Base-by-base conservation (phyloP, 2,329 filamentous ascomycete genomes). In the Fusarium neocosmosporiellum region DNA sequence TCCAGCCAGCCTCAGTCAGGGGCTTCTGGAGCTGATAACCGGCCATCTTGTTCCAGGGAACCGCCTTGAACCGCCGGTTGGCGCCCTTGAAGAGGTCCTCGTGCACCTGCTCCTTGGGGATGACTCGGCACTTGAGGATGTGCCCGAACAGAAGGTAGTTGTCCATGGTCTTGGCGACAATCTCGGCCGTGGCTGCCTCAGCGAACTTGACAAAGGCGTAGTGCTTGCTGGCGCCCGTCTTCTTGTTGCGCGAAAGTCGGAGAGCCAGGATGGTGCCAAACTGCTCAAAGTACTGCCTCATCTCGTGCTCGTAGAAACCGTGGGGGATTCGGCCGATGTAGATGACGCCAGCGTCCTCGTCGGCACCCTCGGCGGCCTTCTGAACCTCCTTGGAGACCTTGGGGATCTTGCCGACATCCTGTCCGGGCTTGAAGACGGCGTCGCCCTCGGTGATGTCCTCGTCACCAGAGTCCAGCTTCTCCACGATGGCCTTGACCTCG, bases 131-230 rank as follows among this genome's bases (percentile, higher is more conserved):
- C 83, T 97, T 96, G 76, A 99, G 87, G 70, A 98, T 93, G 81
- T 98, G 96, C 7, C 94, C 94, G 81, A 98, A 98, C 79, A 99
- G 88, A 41, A 98, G 90, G 83, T 99, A 99, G 84, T 95, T 97
- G 87, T 98, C 91, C 96, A 99, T 99, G 24, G 96, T 98, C 84
- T 95, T 94, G 58, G 94, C 92, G 33, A 97, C 96, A 76, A 98
- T 95, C 78, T 94, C 92, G 41, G 96, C 96, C n/a, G 88, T 89
- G 73, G 83, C 84, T 57, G 95, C 93, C 65, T 94, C 92, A 36
- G 87, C 85, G 79, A 99, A 99, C 84, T 99, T 94, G 79, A 99
- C 89, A 82, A 98, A 99, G 34, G 94, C 96, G 80, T 93, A 97
- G 86, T 98, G 96, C 86, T 96, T 97, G 81, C 93, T 95, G 66